Conservation (phyloP, 768 basidiomycete species). For the Suillus clintonianus region DNA sequence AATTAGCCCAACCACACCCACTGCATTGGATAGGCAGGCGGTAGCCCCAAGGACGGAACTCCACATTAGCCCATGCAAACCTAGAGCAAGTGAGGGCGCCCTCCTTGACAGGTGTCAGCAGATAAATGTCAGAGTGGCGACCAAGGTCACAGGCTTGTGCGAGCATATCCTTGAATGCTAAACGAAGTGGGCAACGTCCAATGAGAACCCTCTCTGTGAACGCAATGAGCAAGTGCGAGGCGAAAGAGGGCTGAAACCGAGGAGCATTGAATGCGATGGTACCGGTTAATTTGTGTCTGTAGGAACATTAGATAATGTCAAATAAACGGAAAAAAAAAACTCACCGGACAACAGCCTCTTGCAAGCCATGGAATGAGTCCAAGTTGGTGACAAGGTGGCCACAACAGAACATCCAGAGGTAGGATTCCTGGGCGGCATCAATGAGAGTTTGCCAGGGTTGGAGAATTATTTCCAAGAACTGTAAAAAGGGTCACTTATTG, state of each 20-base stretch:
- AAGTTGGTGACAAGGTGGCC: background rate
- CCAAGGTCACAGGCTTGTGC: background rate
- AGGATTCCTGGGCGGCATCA: background rate
- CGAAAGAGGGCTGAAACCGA: background rate
- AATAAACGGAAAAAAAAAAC: background rate
- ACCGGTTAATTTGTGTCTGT: background rate
- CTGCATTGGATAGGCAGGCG: constrained; percentile 1
- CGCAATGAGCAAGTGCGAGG: background rate
- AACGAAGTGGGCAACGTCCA: background rate
- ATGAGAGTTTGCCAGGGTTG: background rate
- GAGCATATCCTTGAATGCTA: background rate
- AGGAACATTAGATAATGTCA: background rate
- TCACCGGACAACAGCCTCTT: background rate
- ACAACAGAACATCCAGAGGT: background rate
- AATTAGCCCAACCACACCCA: background rate
- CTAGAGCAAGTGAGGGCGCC: background rate
- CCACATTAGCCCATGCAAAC: background rate
- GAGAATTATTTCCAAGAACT: background rate
- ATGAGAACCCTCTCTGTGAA: background rate
- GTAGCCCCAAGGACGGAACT: background rate
- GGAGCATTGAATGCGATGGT: background rate
- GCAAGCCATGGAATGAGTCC: background rate
- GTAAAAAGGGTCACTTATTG: background rate
- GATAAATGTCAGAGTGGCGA: background rate
- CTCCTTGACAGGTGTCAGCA: background rate